Evolutionary conservation across 179 eudicot genomes (phyloP).

Genomic region (Silene noctiflora): DNA sequence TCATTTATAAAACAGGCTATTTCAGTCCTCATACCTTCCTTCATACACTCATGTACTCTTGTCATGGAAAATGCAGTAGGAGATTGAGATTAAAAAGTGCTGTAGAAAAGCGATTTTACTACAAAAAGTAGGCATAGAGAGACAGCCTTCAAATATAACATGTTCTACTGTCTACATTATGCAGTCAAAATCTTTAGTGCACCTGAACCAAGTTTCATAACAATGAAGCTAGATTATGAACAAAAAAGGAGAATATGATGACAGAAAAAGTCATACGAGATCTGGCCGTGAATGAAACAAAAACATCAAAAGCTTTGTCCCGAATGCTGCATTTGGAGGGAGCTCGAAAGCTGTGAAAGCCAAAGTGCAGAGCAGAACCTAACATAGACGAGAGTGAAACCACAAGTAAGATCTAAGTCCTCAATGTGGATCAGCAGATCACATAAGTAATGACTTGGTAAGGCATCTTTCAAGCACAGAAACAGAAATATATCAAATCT

Average conservation of each 20-base stretch:
- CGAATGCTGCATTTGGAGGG: constrained; percentile 93
- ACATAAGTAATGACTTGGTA: background rate
- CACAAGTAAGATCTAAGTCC: too few relatives aligned
- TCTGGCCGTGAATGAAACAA: constrained; percentile 89
- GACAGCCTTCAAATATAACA: background rate
- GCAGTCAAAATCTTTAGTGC: constrained; percentile 8
- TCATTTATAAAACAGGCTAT: too few relatives aligned
- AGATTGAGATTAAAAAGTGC: background rate
- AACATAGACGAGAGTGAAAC: constrained; percentile 24
- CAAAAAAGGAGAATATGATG: background rate
- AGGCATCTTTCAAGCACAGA: background rate
- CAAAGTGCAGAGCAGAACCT: constrained; percentile 85
- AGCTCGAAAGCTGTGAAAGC: constrained; percentile 98
- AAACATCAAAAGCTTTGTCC: constrained; percentile 73
- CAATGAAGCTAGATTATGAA: constrained; percentile 3
- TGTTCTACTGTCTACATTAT: background rate
- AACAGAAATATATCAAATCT: too few relatives aligned
- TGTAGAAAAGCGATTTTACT: background rate
- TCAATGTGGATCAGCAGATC: too few relatives aligned
- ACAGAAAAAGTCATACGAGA: constrained; percentile 51
- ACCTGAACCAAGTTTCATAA: background rate
- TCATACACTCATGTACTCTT: too few relatives aligned
- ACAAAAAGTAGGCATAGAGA: background rate
- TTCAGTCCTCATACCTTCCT: too few relatives aligned
- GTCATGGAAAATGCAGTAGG: background rate